Evolutionary conservation across 768 basidiomycete genomes (phyloP).

Genomic region (Paxillus ammoniavirescens): DNA sequence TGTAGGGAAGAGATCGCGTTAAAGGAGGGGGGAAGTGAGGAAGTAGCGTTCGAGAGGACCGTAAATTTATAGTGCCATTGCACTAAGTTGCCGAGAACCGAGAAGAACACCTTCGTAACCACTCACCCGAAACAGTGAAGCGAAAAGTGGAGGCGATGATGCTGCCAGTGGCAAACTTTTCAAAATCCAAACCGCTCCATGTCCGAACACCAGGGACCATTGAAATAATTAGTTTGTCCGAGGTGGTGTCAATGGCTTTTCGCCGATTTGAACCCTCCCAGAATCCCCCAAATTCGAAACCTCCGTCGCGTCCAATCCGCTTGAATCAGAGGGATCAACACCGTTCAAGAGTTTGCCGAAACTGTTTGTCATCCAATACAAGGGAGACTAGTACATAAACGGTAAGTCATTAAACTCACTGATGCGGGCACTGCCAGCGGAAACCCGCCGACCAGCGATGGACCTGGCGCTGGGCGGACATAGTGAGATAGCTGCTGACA

Average conservation of each 20-base stretch:
- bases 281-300: neutral
- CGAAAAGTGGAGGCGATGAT: neutral
- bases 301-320: neutral
- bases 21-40: neutral
- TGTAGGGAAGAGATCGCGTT: neutral
- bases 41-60: neutral
- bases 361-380: neutral
- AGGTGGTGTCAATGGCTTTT: neutral
- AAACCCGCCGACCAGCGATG: neutral
- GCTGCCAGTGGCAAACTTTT: no score
- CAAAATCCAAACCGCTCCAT: no score
- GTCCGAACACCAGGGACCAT: neutral
- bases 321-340: neutral
- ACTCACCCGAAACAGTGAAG: neutral
- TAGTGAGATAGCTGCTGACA: neutral
- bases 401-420: neutral
- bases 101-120: neutral
- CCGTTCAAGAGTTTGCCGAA: neutral
- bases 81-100: neutral
- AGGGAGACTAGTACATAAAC: neutral
- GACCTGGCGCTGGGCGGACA: neutral
- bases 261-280: neutral
- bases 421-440: neutral
- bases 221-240: neutral
- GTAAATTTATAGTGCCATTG: neutral